Percentiles rank a stretch among this genome's conserved stretches.
phyloP scores from a whole-genome alignment of 495 filamentous ascomycete genomes.

The Penicillium taxi region DNA sequence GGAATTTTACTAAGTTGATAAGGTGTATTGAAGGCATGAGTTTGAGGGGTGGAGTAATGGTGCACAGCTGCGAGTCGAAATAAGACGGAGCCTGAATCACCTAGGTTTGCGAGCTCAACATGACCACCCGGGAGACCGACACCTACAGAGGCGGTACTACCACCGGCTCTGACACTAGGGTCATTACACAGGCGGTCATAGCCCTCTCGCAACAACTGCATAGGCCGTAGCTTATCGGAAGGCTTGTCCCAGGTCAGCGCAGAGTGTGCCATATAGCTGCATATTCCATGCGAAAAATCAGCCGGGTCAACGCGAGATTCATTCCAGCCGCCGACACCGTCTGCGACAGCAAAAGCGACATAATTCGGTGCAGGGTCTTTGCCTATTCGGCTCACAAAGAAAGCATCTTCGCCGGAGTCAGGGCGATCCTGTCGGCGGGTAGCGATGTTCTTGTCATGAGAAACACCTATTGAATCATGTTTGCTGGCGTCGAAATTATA shows the following conservation, averaged over 20 bases:
- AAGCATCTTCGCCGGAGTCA: conserved; percentile 87
- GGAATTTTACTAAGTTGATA: conserved; percentile 90
- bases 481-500: conserved; percentile 68
- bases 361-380: conserved; percentile 36
- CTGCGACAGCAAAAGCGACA: conserved; percentile 79
- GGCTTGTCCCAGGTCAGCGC: conserved; percentile 46
- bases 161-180: conserved; percentile 64
- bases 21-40: conserved; percentile 94
- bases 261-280: conserved; percentile 75
- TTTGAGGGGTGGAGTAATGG: conserved; percentile 75
- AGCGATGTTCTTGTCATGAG: conserved; percentile 27
- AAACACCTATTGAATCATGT: conserved; percentile 43
- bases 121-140: conserved; percentile 59
- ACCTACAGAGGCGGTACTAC: conserved; percentile 83
- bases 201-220: conserved; percentile 67
- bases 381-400: conserved; percentile 76
- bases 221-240: conserved; percentile 49
- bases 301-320: conserved; percentile 87
- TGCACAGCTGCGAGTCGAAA: conserved; percentile 76
- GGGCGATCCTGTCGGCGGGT: conserved; percentile 43
- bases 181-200: conserved; percentile 76
- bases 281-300: conserved; percentile 92
- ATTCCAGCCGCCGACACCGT: conserved; percentile 92
- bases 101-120: conserved; percentile 87
- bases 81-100: conserved; percentile 91